phyloP scores from a whole-genome alignment of 1,139 yeast genomes.

The Taphrina populina region DNA sequence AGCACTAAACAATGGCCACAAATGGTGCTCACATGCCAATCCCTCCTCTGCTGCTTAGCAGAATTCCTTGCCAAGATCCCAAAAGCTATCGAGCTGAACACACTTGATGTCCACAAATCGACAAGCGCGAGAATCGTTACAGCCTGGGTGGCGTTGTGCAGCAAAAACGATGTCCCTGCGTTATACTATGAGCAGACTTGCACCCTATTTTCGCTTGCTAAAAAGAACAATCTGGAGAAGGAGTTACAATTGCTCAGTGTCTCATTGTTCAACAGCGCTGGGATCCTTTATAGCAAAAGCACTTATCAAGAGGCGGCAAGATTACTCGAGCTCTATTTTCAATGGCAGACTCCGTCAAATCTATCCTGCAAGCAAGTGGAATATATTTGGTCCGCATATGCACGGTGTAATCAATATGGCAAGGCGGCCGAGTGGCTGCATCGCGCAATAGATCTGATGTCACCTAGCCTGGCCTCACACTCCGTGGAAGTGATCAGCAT shows the following conservation, averaged over 20 bases:
- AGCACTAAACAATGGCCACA: no score
- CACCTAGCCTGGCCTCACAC: background rate
- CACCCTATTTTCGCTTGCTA: no score
- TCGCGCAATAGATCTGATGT: background rate
- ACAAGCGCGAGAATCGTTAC: no score
- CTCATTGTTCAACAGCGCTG: constrained; percentile 6
- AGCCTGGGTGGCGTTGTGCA: no score
- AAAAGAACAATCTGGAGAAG: background rate
- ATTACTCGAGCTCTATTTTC: constrained; percentile 1
- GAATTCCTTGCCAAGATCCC: no score
- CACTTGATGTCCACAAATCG: no score
- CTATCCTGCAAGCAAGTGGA: constrained; percentile 10
- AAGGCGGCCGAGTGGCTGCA: constrained; percentile 12
- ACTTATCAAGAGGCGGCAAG: background rate
- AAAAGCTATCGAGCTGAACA: no score
- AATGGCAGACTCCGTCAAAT: background rate
- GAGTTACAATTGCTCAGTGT: background rate
- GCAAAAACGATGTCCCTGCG: no score
- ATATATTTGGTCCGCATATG: constrained; percentile 22
- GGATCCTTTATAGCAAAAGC: constrained; percentile 2
- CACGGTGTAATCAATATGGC: background rate
- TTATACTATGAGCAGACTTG: no score
- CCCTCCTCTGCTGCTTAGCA: no score
- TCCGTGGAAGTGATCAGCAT: background rate
- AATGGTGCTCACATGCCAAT: no score